These are phyloP conservation scores for Sclerospora graminicola DNA, from an alignment of 352 stramenopile species.

Conservation along the genomic window DNA sequence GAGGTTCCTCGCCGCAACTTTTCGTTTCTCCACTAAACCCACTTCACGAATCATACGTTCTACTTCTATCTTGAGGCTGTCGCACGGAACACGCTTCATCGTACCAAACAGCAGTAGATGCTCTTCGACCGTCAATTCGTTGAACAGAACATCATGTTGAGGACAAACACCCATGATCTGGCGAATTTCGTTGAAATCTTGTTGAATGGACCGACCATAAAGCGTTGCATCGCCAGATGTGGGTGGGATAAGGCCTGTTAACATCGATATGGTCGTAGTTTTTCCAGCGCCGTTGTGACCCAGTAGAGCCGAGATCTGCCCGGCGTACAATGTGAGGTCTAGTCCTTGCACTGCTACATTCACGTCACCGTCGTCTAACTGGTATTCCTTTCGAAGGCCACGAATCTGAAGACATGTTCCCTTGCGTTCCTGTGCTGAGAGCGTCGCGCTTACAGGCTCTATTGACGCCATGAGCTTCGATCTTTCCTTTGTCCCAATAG, in stretches of 20 bases:
- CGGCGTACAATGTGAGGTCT: constrained; percentile 86
- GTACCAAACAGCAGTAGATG: constrained; percentile 90
- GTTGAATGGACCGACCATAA: constrained; percentile 51
- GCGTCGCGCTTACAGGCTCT: constrained; percentile 32
- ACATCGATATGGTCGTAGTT: constrained; percentile 88
- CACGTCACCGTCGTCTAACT: constrained; percentile 33
- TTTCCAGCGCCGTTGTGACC: constrained; percentile 85
- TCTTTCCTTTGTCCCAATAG: constrained; percentile 18
- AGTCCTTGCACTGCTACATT: constrained; percentile 82
- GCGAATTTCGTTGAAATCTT: constrained; percentile 83
- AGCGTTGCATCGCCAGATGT: constrained; percentile 58
- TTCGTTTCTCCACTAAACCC: constrained; percentile 82
- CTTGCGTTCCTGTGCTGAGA: constrained; percentile 30
- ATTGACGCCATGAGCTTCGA: constrained; percentile 14
- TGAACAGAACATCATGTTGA: constrained; percentile 95
- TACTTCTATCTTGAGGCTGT: constrained; percentile 37
- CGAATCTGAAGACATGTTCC: constrained; percentile 39
- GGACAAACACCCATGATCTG: constrained; percentile 92
- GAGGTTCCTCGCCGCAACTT: constrained; percentile 47
- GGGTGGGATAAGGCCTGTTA: constrained; percentile 83
- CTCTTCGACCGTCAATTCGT: constrained; percentile 91
- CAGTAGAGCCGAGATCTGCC: constrained; percentile 89
- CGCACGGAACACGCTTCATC: constrained; percentile 78
- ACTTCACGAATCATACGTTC: constrained; percentile 63
- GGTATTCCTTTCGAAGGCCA: constrained; percentile 49